A percentile compares a stretch with the other conserved stretches of the same genome.
Conservation (phyloP, 495 filamentous ascomycete genomes). For the Neurospora tetrasperma region DNA sequence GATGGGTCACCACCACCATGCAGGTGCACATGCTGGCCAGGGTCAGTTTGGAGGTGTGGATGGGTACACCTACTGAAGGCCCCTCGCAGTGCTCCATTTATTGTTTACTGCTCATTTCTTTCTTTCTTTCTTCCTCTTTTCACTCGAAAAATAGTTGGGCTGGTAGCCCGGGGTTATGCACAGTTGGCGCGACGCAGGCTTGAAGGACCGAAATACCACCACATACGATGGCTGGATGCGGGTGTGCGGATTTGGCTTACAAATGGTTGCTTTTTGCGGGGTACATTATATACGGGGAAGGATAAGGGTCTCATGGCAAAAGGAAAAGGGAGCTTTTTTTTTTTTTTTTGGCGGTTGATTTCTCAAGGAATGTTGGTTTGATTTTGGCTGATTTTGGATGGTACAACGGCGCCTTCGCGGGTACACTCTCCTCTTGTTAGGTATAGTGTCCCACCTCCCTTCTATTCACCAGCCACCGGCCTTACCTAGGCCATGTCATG, state of each 20-base stretch:
- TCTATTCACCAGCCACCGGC: too few species aligned
- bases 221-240: neutral
- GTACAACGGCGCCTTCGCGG: neutral
- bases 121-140: neutral
- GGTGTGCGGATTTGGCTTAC: neutral
- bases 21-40: neutral
- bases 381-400: too few species aligned
- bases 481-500: too few species aligned
- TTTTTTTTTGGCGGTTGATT: neutral
- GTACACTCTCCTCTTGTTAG: neutral
- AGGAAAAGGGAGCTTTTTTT: neutral
- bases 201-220: neutral
- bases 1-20: constrained; percentile 8
- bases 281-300: neutral
- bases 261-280: neutral
- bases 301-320: neutral
- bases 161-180: neutral
- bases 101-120: neutral
- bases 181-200: neutral
- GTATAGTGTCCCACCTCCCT: too few species aligned
- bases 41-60: constrained; percentile 2
- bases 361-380: neutral
- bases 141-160: neutral
- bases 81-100: neutral
- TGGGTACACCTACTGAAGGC: constrained; percentile 8